Evolutionary conservation across 371 early-diverging fungal genomes (phyloP), one percentile per base, ranked within the genome.

Genomic region (Mucor mucedo): DNA sequence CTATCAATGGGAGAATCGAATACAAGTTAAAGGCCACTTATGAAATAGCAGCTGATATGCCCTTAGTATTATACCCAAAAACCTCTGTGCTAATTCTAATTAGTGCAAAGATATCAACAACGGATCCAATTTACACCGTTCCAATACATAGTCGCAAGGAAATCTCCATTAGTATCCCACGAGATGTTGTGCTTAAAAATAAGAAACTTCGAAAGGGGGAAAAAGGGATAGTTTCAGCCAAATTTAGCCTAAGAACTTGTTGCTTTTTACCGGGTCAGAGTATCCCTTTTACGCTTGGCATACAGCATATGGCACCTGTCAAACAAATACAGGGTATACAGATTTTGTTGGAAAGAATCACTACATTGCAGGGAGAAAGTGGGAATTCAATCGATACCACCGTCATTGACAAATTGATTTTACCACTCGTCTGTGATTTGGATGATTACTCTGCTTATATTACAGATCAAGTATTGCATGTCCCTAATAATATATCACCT

Each of bases 21-120:
- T 73, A 70, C 59, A 73, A 70, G 33, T 4, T 73, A 33, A 70
- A 73, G 33, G 70, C 71, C 6, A 60, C 67, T 2, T 68, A 73
- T 13, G 65, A 70, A 48, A 29, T 64, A 9, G 27, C 21, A 21
- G 21, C 28, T 8, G 62, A 70, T 48, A 32, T 73, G n/a, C 71
- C 71, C 32, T 52, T 60, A 38, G 67, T 65, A 2, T 49, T 73
- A 11, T 70, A 71, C 49, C 73, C 70, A n/a, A 70, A 70, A 62
- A 65, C 40, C 41, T 70, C 73, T 8, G 21, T 48, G 0, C 47
- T 42, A 2, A 28, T 70, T 4, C 13, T 52, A 11, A 67, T 70
- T 10, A 68, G 55, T 40, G 73, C 67, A n/a, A 63, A 52, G 3
- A 70, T 73, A 40, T 64, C 69, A 28, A 61, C 58, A 10, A 21